Conservation (phyloP, 768 basidiomycete genomes). For the Leucosporidium creatinivorum region DNA sequence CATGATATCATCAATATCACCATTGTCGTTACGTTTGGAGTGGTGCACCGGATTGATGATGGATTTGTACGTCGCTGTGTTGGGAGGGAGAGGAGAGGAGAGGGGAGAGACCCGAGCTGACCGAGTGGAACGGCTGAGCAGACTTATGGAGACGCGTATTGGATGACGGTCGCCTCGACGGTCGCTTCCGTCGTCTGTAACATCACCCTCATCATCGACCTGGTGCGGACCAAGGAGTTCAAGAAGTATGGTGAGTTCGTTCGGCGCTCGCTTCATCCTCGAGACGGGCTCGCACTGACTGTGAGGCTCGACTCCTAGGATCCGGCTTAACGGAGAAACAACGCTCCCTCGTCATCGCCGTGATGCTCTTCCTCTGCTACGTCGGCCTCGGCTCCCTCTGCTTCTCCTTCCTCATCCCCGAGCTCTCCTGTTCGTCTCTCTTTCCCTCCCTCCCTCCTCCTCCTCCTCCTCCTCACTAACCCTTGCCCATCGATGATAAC, state of each 20-base stretch:
- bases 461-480: background rate
- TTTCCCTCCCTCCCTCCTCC: conserved; percentile 55
- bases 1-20: conserved; percentile 65
- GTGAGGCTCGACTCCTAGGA: background rate
- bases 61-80: conserved; percentile 55
- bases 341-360: conserved; percentile 64
- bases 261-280: too few relatives aligned
- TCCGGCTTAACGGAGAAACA: conserved; percentile 69
- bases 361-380: conserved; percentile 66
- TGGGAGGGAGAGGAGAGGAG: too few relatives aligned
- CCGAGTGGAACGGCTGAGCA: background rate
- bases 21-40: conserved; percentile 57
- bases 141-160: conserved; percentile 39
- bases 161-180: conserved; percentile 72
- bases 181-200: conserved; percentile 60
- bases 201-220: conserved; percentile 59
- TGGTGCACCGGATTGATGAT: conserved; percentile 54
- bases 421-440: conserved; percentile 26
- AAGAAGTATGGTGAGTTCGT: conserved; percentile 26
- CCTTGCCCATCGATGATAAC: background rate
- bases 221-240: conserved; percentile 57
- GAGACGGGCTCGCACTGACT: background rate
- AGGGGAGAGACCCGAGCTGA: background rate
- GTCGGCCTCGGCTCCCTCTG: conserved; percentile 64
- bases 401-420: conserved; percentile 46